Base-by-base conservation (phyloP, 2,329 filamentous ascomycete genomes). In the Beauveria sp. region DNA sequence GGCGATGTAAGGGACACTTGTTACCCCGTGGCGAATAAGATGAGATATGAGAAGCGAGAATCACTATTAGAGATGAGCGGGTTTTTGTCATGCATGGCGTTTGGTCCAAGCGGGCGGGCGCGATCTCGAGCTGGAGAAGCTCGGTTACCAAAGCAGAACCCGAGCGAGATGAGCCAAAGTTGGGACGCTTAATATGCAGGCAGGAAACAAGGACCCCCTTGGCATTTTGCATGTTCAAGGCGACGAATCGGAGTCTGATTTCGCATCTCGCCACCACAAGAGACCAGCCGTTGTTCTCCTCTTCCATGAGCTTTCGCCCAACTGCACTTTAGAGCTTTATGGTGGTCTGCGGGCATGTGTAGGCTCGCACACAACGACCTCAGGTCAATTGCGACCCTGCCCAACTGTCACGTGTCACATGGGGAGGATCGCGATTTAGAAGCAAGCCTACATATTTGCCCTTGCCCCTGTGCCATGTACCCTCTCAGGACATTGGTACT, bases 71-170 rank as follows among this genome's bases (percentile, higher is more conserved):
- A 59, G 49, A 46, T 42, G 49, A 52, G 49, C 30, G 46, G 40
- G 40, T 59, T 53, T 53, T 26, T 7, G 26, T 53, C 38, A 59
- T 59, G 57, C 57, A 38, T 34, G 49, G 12, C 47, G n/a, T 22
- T 52, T 52, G 47, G 57, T 52, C 47, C 40, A 53, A 59, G 57
- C 47, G 57, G 34, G 57, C 49, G 38, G 49, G 49, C 57, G 49
- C 57, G 57, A 59, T 53, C 57, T 53, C 18, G 57, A 59, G 57
- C 40, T 59, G 22, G 49, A 59, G 30, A 43, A 30, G 24, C 56
- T 43, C 38, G 38, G 26, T 59, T 49, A 38, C 49, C 40, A 43
- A 51, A 43, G 56, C 47, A 51, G 49, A 34, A 59, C 28, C 43
- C 8, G 42, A 34, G 34, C 34, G 34, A 30, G 49, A 59, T 22